Evolutionary conservation across 352 stramenopile genomes (phyloP).

Genomic region (Elongisporangium undulatum): DNA sequence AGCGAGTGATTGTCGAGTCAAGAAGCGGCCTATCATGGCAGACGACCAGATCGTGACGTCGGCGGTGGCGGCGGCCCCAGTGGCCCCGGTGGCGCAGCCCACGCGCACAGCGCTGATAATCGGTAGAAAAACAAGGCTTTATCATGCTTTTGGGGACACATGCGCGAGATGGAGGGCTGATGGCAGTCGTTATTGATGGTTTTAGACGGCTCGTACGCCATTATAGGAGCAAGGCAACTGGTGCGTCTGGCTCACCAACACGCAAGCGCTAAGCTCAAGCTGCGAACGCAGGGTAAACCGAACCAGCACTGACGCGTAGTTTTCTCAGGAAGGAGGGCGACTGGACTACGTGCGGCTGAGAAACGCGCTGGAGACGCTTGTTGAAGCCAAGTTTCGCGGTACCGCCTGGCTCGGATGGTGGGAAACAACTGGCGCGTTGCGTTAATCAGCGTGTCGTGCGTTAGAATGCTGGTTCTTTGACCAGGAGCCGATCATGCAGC

Average conservation of each 20-base stretch:
- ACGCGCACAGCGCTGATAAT: conserved; percentile 61
- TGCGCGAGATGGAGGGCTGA: background rate
- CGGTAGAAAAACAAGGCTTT: conserved; percentile 17
- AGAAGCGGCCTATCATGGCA: background rate
- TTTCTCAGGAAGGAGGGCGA: conserved; percentile 29
- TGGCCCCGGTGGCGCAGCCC: conserved; percentile 5
- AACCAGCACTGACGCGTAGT: background rate
- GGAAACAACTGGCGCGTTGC: background rate
- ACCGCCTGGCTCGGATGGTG: background rate
- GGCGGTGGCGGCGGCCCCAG: background rate
- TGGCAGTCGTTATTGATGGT: conserved; percentile 5
- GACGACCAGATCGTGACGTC: conserved; percentile 4
- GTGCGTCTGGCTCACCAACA: conserved; percentile 15
- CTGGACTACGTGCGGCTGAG: conserved; percentile 77
- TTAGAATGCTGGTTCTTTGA: conserved; percentile 88
- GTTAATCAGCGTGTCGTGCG: background rate
- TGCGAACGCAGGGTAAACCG: too few species aligned
- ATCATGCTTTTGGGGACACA: background rate
- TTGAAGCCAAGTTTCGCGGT: conserved; percentile 49
- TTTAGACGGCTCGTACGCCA: conserved; percentile 65
- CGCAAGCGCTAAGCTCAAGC: background rate
- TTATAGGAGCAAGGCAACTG: conserved; percentile 46
- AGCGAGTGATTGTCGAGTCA: background rate
- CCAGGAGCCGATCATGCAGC: conserved; percentile 52
- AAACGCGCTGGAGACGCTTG: conserved; percentile 41